These are phyloP conservation scores for Fusarium zealandicum DNA, from an alignment of 2,329 filamentous ascomycete species.

Conservation along the genomic window DNA sequence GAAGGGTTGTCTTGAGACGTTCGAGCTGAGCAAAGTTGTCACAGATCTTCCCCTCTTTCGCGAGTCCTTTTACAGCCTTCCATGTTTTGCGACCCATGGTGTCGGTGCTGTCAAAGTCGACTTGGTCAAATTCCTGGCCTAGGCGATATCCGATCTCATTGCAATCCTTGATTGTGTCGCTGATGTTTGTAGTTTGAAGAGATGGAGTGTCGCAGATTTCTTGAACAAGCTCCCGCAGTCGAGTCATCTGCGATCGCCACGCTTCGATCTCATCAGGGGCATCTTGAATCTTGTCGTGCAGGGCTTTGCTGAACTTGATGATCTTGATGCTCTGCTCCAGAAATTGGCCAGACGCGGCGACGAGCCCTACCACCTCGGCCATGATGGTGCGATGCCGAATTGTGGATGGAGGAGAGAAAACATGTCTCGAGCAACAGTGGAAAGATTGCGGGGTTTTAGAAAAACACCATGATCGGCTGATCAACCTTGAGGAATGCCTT, in stretches of 20 bases:
- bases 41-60: background rate
- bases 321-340: background rate
- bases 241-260: background rate
- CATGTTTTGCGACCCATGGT: background rate
- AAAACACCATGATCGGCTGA: no score
- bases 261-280: background rate
- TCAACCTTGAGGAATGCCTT: no score
- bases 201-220: background rate
- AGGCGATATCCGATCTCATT: background rate
- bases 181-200: background rate
- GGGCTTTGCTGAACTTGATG: background rate
- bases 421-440: no score
- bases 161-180: background rate
- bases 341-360: background rate
- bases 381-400: background rate
- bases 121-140: background rate
- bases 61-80: background rate
- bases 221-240: background rate
- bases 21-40: background rate
- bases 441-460: no score
- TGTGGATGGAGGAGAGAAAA: no score
- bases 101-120: background rate
- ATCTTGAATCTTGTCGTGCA: conserved; percentile 1
- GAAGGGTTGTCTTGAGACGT: background rate
- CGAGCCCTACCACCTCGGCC: background rate